phyloP scores from a whole-genome alignment of 345 rosid species.

The Citrus sp. region DNA sequence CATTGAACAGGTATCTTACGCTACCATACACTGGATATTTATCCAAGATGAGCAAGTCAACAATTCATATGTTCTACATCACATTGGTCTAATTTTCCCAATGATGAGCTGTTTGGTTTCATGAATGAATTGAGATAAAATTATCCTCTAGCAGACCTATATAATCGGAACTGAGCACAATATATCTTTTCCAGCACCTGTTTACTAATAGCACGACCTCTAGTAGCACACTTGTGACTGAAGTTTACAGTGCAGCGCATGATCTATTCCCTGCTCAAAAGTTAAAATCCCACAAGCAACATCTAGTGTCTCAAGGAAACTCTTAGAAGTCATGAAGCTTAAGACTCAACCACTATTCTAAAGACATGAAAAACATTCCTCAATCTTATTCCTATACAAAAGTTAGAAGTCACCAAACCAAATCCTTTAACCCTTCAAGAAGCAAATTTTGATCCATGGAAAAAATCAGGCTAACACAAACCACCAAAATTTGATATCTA shows the following conservation, averaged over 20 bases:
- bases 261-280: neutral
- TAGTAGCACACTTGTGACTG: neutral
- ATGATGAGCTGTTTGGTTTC: neutral
- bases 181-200: neutral
- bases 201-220: neutral
- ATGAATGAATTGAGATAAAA: neutral
- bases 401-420: constrained; percentile 3
- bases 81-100: neutral
- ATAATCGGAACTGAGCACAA: neutral
- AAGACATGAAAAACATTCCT: neutral
- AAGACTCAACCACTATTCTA: neutral
- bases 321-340: neutral
- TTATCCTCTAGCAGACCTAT: neutral
- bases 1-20: neutral
- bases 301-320: neutral
- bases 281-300: neutral
- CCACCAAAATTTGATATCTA: neutral
- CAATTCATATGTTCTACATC: neutral
- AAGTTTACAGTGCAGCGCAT: neutral
- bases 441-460: neutral
- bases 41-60: neutral
- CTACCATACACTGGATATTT: neutral
- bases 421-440: constrained; percentile 8
- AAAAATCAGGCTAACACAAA: neutral
- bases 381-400: constrained; percentile 1